phyloP scores from a whole-genome alignment of 2,329 filamentous ascomycete species.

The Paecilomyces niveus region DNA sequence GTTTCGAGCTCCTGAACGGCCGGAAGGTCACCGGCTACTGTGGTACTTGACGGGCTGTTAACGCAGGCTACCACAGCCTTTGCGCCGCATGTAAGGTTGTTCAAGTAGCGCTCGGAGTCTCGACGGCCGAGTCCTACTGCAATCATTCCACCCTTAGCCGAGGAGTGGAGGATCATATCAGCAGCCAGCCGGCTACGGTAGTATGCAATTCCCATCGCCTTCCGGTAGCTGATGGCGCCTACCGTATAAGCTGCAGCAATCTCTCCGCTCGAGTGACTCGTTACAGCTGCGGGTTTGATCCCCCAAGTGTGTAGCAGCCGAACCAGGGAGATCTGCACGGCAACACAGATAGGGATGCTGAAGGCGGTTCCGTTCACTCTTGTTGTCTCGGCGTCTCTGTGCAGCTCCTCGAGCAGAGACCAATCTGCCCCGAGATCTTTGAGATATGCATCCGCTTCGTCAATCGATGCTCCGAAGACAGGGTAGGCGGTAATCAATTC shows the following conservation, averaged over 20 bases:
- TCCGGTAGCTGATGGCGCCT: conserved; percentile 7
- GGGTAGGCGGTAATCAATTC: neutral
- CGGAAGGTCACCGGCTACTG: neutral
- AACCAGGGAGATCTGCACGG: conserved; percentile 14
- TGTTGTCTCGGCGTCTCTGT: conserved; percentile 19
- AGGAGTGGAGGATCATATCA: neutral
- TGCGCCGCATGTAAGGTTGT: neutral
- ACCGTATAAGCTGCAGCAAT: conserved; percentile 17
- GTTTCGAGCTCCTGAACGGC: conserved; percentile 2
- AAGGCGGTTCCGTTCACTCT: conserved; percentile 1
- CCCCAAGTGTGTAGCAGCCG: conserved; percentile 11
- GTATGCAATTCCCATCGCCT: conserved; percentile 15
- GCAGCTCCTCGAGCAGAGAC: conserved; percentile 4
- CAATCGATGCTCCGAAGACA: neutral
- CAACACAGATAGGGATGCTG: conserved; percentile 10
- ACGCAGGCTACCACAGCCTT: conserved; percentile 8
- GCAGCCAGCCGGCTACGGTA: conserved; percentile 8
- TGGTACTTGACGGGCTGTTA: neutral
- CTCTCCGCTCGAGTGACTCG: conserved; percentile 21
- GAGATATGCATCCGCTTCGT: neutral
- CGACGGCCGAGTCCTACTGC: conserved; percentile 5
- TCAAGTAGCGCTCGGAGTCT: conserved; percentile 3
- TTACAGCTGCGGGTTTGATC: conserved; percentile 7
- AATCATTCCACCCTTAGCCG: conserved; percentile 9
- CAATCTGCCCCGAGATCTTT: neutral